phyloP scores from a whole-genome alignment of 768 basidiomycete species.

The Termitomyces sp. region DNA sequence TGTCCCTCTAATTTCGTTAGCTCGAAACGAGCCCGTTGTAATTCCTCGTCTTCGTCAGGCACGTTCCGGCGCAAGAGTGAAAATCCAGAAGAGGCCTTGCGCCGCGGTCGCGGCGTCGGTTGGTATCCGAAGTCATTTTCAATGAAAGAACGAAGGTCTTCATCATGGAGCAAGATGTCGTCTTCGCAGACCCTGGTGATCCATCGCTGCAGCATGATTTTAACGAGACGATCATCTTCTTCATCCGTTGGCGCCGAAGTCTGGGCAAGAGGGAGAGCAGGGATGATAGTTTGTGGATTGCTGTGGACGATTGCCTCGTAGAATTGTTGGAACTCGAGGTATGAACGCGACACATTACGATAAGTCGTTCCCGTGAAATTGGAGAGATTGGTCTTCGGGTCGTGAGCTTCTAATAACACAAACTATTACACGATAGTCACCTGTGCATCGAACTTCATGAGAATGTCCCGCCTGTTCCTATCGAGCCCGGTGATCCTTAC shows the following conservation, averaged over 20 bases:
- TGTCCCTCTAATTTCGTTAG: conserved; percentile 88
- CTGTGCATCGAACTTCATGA: conserved; percentile 93
- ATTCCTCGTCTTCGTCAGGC: conserved; percentile 91
- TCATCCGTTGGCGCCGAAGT: conserved; percentile 97
- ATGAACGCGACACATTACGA: conserved; percentile 92
- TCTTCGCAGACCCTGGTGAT: conserved; percentile 91
- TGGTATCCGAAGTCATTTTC: conserved; percentile 98
- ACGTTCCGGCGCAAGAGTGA: conserved; percentile 73
- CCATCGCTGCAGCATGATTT: conserved; percentile 94
- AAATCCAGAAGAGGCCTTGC: conserved; percentile 72
- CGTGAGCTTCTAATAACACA: conserved; percentile 1
- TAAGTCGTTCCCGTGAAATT: conserved; percentile 88
- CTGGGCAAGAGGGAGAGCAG: conserved; percentile 92
- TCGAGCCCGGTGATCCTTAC: conserved; percentile 90
- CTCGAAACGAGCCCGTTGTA: conserved; percentile 86
- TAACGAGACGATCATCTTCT: conserved; percentile 95
- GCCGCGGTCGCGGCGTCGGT: conserved; percentile 69
- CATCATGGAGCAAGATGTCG: conserved; percentile 80
- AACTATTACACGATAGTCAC: conserved; percentile 37
- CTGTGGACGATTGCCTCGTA: conserved; percentile 85
- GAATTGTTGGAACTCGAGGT: conserved; percentile 91
- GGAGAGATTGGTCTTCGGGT: conserved; percentile 79
- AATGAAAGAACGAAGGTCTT: conserved; percentile 91
- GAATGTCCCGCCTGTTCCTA: conserved; percentile 90
- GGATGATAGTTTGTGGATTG: conserved; percentile 95